Conservation (phyloP, 2,329 filamentous ascomycete genomes). For the Pestalotiopsis sp. region DNA sequence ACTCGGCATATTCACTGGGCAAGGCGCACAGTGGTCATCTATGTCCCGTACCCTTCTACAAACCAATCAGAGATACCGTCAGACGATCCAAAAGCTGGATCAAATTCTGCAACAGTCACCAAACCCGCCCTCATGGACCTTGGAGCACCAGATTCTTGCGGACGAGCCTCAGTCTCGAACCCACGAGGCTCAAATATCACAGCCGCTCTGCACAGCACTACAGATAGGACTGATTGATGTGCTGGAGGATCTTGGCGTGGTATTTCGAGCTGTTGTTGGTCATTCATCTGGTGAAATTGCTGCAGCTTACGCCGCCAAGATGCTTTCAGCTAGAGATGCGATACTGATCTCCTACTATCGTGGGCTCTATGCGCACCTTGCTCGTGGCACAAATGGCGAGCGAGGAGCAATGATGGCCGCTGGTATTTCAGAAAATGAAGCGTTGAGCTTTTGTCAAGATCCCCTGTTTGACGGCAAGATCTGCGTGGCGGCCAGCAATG, state of each 20-base stretch:
- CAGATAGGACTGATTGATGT: slow-evolving; percentile 49
- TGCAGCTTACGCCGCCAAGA: slow-evolving; percentile 33
- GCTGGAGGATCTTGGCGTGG: slow-evolving; percentile 27
- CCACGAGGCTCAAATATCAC: slow-evolving; percentile 43
- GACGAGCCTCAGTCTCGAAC: slow-evolving; percentile 31
- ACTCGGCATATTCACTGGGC: slow-evolving; percentile 37
- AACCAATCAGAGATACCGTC: slow-evolving; percentile 33
- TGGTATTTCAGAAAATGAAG: slow-evolving; percentile 28
- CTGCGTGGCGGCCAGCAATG: slow-evolving; percentile 31
- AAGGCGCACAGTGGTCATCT: slow-evolving; percentile 38
- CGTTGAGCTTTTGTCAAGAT: slow-evolving; percentile 24
- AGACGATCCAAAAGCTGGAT: slow-evolving; percentile 37
- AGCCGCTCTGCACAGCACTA: slow-evolving; percentile 56
- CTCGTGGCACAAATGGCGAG: slow-evolving; percentile 23
- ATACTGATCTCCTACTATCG: slow-evolving; percentile 34
- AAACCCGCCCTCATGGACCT: slow-evolving; percentile 32
- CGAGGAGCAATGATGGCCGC: slow-evolving; percentile 32
- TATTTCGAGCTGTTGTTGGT: slow-evolving; percentile 33
- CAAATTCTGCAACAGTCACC: slow-evolving; percentile 22
- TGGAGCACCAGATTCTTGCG: slow-evolving; percentile 38
- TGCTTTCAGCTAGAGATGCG: slow-evolving; percentile 29
- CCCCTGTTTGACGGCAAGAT: slow-evolving; percentile 25
- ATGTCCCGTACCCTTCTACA: slow-evolving; percentile 35
- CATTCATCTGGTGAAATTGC: slow-evolving; percentile 35
- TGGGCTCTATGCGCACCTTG: slow-evolving; percentile 26